Conservation (phyloP, 1,139 yeast genomes). For the Saccharomyces pastorianus region DNA sequence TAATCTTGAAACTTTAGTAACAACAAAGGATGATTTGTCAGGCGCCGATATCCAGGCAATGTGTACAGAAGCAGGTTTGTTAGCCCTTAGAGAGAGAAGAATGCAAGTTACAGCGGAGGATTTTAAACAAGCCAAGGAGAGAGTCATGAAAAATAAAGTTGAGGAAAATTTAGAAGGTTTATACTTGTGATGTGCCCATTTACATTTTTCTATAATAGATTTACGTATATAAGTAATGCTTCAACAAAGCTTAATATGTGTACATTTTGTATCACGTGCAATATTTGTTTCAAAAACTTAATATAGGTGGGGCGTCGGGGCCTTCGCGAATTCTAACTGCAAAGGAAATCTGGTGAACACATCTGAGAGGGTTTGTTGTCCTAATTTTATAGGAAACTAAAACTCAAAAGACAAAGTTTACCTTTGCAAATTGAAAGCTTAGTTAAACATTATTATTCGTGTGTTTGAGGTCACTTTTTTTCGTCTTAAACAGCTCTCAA, state of each 20-base stretch:
- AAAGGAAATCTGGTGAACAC: background rate
- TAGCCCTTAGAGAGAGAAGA: constrained; percentile 94
- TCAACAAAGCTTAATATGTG: background rate
- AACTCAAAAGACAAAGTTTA: no score
- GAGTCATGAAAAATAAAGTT: constrained; percentile 94
- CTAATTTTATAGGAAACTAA: background rate
- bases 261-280: background rate
- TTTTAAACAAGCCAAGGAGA: constrained; percentile 89
- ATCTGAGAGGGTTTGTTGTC: background rate
- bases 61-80: constrained; percentile 94
- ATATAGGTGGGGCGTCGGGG: background rate
- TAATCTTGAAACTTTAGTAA: constrained; percentile 80
- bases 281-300: background rate
- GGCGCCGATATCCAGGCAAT: constrained; percentile 99
- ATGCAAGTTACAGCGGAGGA: constrained; percentile 97
- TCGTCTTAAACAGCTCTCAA: background rate
- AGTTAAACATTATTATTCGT: background rate
- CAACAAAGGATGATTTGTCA: constrained; percentile 87
- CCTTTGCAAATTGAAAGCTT: background rate
- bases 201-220: constrained; percentile 15
- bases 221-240: constrained; percentile 26
- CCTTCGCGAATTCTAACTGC: background rate
- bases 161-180: constrained; percentile 96
- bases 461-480: background rate
- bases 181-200: constrained; percentile 48